Base-by-base conservation (phyloP, 2,329 filamentous ascomycete species). In the Aureobasidium leucospermi region DNA sequence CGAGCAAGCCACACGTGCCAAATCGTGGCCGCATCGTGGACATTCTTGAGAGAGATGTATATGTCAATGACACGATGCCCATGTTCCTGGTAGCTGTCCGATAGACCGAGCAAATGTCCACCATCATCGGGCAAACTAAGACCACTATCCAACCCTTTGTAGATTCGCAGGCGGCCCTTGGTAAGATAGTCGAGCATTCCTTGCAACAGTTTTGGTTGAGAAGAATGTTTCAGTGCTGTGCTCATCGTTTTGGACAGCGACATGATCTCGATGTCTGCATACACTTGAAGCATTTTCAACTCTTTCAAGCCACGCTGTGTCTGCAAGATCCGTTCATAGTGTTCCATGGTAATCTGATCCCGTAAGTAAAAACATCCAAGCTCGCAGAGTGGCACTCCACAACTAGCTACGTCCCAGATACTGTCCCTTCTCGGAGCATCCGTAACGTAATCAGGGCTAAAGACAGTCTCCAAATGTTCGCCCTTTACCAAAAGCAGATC, bases 1-100 rank as follows among this genome's bases (percentile, higher is more conserved):
- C 62, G 51, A 7, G 60, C 62, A n/a, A 63, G 62, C n/a, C 53
- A 63, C 5, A 56, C 48, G 23, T 63, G 62, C 62, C 60, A 62
- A 15, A 63, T 61, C 4, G 60, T 63, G 1, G 62, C 60, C 15
- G 47, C 52, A 28, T 63, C 60, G n/a, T 58, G 36, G 6, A 46
- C 47, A 31, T 60, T 60, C 58, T 63, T 63, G 11, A 47, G 47
- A 2, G 60, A 63, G n/a, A 63, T 61, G 47, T 58, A 63, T 36
- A 63, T 62, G 32, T 61, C 52, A 11, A 60, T 9, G 13, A 55
- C 29, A 6, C 16, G 38, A n/a, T 39, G 28, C 3, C 49, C 56
- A 31, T 58, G 46, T 23, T 58, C 36, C 15, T 49, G n/a, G 29
- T 34, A 46, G 11, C 48, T 34, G 9, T 60, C 59, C 1, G 60